These are phyloP conservation scores for Viola odorata DNA, from an alignment of 345 rosid genomes.

Conservation along the genomic window DNA sequence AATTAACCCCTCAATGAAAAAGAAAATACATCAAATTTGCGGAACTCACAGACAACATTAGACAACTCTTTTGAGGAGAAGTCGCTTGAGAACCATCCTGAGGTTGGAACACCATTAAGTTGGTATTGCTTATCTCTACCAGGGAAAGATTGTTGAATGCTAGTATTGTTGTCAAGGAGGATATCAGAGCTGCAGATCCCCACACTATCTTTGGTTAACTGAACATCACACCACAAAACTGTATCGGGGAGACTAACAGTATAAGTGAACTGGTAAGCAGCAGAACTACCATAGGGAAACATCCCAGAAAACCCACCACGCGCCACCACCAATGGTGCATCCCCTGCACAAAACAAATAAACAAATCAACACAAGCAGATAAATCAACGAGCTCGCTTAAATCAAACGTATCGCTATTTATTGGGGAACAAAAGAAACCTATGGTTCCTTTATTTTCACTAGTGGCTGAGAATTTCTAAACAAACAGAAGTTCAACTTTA, in stretches of 20 bases:
- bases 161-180: constrained; percentile 47
- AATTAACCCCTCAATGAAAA: not conserved
- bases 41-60: constrained; percentile 45
- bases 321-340: constrained; percentile 61
- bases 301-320: constrained; percentile 92
- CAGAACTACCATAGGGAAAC: constrained; percentile 55
- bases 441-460: too few species aligned
- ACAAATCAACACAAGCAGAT: not conserved
- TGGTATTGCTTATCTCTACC: constrained; percentile 23
- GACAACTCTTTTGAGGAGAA: constrained; percentile 39
- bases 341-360: constrained; percentile 39
- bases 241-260: constrained; percentile 26
- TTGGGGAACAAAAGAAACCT: too few species aligned
- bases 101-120: constrained; percentile 48
- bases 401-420: too few species aligned
- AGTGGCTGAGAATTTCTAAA: too few species aligned
- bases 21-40: not conserved
- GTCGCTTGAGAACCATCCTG: constrained; percentile 78
- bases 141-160: constrained; percentile 1
- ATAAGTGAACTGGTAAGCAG: constrained; percentile 43
- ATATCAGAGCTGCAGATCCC: constrained; percentile 79
- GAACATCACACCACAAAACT: constrained; percentile 80
- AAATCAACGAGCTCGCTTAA: too few species aligned
- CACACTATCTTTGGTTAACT: constrained; percentile 64
- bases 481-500: too few species aligned